Evolutionary conservation across 352 stramenopile genomes (phyloP).

Genomic region (Aphanomyces cochlioides): DNA sequence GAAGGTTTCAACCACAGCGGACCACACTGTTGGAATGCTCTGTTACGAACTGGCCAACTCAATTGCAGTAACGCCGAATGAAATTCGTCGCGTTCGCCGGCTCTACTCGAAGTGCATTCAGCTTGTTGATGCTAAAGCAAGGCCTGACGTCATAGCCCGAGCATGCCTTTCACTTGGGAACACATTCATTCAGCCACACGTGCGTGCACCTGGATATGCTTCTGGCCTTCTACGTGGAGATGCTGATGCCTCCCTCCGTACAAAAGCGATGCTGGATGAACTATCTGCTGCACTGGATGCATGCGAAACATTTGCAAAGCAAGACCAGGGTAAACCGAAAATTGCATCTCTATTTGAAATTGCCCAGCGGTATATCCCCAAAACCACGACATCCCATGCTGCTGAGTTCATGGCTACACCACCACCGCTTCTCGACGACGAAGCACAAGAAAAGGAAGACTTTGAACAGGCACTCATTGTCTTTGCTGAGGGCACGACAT

Average conservation of each 20-base stretch:
- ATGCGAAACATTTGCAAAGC: slow-evolving; percentile 22
- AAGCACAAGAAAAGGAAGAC: slow-evolving; percentile 29
- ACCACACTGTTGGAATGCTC: slow-evolving; percentile 28
- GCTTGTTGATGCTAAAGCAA: slow-evolving; percentile 1
- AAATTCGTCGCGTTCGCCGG: neutral
- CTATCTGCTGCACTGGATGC: slow-evolving; percentile 16
- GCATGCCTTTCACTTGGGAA: slow-evolving; percentile 5
- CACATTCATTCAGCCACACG: slow-evolving; percentile 3
- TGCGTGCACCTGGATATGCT: neutral
- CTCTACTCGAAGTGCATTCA: slow-evolving; percentile 20
- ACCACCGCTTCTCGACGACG: slow-evolving; percentile 24
- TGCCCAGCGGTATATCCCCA: slow-evolving; percentile 19
- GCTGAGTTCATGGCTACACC: neutral
- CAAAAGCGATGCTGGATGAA: slow-evolving; percentile 11
- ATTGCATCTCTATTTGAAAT: slow-evolving; percentile 28
- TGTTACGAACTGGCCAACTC: slow-evolving; percentile 24
- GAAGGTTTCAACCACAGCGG: slow-evolving; percentile 5
- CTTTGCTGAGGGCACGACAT: neutral
- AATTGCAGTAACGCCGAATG: neutral
- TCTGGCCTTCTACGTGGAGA: slow-evolving; percentile 1
- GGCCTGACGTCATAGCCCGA: neutral
- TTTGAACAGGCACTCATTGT: slow-evolving; percentile 20
- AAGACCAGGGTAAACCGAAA: slow-evolving; percentile 7
- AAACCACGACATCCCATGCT: neutral
- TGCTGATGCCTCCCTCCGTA: slow-evolving; percentile 1